Evolutionary conservation across 2,329 filamentous ascomycete genomes (phyloP), one percentile per base, ranked within the genome.

Genomic region (Colletotrichum spaethianum): DNA sequence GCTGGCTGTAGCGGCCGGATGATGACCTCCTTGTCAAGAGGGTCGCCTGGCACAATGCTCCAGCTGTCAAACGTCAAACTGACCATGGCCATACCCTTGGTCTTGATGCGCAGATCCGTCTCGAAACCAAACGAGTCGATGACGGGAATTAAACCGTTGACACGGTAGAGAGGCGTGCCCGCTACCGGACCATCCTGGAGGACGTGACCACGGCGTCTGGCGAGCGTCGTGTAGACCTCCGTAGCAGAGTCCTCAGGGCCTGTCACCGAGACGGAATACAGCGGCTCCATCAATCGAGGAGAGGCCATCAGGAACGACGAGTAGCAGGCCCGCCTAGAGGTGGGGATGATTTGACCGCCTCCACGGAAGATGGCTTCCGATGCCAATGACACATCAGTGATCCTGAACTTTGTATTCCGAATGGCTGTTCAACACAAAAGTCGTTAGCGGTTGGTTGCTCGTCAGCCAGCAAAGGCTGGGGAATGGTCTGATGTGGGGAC

Each of bases 71-170:
- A 99, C 16, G 97, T 94, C 44, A 99, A 88, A 77, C 92, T 95
- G 64, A 98, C 91, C 78, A 94, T 95, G 67, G 95, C 95, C 80
- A 95, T 93, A 63, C 96, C 96, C 85, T 98, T 94, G 0, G 96
- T 98, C 83, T 98, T 95, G 79, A 98, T 98, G 74, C 96, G 89
- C 70, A 99, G 87, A 84, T 99, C 96, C 18, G 96, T 98, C 86
- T 99, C 96, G 82, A 99, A 98, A 26, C 96, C 96, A 79, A 99
- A 99, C 38, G 92, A 95, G 85, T 99, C 96, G 79, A 99, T 98
- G 72, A 98, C 96, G 12, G 96, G 96, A 67, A 99, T 91, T 61
- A 98, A 87, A 4, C 96, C 96, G 77, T 92, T 93, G 64, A 98
- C 95, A 28, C 93, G 93, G 83, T 98, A 98, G 14, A 99, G 88